A percentile compares a stretch with the other conserved stretches of the same genome.
Evolutionary conservation across 768 basidiomycete genomes (phyloP).

Genomic region (Collybiopsis luxurians): DNA sequence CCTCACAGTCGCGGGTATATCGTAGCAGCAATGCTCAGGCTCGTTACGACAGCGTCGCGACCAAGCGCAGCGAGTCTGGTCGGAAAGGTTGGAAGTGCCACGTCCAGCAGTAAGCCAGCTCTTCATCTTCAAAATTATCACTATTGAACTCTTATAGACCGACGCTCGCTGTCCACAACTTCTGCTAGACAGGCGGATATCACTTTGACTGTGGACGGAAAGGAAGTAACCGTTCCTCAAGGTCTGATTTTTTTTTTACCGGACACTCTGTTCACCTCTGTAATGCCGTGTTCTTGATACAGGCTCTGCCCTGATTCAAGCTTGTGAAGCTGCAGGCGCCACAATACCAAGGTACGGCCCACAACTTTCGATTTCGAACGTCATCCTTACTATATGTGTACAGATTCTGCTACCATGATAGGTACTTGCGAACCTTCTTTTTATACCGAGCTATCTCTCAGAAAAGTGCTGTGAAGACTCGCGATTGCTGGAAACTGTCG

Average conservation of each 20-base stretch:
- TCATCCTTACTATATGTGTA: conserved; percentile 14
- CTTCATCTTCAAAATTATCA: conserved; percentile 6
- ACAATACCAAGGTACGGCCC: conserved; percentile 65
- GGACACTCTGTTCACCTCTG: conserved; percentile 9
- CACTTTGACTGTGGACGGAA: conserved; percentile 93
- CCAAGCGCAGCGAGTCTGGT: conserved; percentile 66
- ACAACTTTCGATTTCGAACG: conserved; percentile 8
- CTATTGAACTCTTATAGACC: conserved; percentile 35
- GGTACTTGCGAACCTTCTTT: conserved; percentile 38
- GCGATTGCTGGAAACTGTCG: conserved; percentile 98
- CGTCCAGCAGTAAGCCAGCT: not conserved
- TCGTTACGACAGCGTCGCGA: conserved; percentile 59
- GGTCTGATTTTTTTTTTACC: conserved; percentile 53
- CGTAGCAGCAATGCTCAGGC: conserved; percentile 55
- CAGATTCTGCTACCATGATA: conserved; percentile 87
- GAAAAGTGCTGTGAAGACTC: conserved; percentile 52
- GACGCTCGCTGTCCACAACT: conserved; percentile 63
- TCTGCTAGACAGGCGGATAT: conserved; percentile 72
- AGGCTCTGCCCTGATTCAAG: conserved; percentile 96
- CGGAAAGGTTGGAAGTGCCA: conserved; percentile 55
- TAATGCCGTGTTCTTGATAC: not conserved
- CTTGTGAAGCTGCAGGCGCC: conserved; percentile 87
- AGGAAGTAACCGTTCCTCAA: conserved; percentile 95
- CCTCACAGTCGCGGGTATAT: not conserved
- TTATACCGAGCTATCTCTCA: not conserved